Evolutionary conservation across 2,329 filamentous ascomycete genomes (phyloP).

Genomic region (Hymenoscyphus scutula): DNA sequence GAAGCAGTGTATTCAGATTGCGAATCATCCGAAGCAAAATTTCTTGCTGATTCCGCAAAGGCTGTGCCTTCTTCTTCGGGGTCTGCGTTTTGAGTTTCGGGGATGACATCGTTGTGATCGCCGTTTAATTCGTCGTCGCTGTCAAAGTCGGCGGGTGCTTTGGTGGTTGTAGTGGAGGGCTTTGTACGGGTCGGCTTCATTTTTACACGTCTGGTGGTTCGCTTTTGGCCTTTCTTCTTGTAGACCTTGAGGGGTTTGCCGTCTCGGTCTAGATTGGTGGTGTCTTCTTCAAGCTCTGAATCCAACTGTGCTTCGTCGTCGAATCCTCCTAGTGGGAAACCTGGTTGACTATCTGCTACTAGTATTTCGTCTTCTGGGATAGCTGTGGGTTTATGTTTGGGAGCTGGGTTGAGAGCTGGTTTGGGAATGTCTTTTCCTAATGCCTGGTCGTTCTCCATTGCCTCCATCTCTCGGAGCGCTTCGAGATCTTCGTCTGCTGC

Average conservation of each 20-base stretch:
- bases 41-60: slow-evolving; percentile 28
- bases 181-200: slow-evolving; percentile 55
- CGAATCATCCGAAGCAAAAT: slow-evolving; percentile 35
- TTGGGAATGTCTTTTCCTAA: slow-evolving; percentile 1
- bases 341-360: slow-evolving; percentile 44
- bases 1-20: slow-evolving; percentile 37
- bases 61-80: slow-evolving; percentile 11
- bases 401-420: slow-evolving; percentile 12
- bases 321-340: slow-evolving; percentile 55
- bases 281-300: slow-evolving; percentile 46
- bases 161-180: slow-evolving; percentile 42
- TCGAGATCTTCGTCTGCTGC: slow-evolving; percentile 71
- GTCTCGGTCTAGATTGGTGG: slow-evolving; percentile 46
- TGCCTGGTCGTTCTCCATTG: slow-evolving; percentile 57
- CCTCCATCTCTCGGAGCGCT: slow-evolving; percentile 72
- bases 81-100: slow-evolving; percentile 29
- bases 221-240: slow-evolving; percentile 84
- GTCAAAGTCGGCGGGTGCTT: slow-evolving; percentile 37
- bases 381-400: slow-evolving; percentile 24
- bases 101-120: slow-evolving; percentile 31
- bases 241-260: slow-evolving; percentile 61
- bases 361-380: slow-evolving; percentile 39
- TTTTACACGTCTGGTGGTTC: slow-evolving; percentile 68
- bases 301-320: slow-evolving; percentile 62
- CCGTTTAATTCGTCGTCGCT: slow-evolving; percentile 41